Conservation (phyloP, 1,284 basidiomycete species). For the Anthracocystis panici-leucophaei region DNA sequence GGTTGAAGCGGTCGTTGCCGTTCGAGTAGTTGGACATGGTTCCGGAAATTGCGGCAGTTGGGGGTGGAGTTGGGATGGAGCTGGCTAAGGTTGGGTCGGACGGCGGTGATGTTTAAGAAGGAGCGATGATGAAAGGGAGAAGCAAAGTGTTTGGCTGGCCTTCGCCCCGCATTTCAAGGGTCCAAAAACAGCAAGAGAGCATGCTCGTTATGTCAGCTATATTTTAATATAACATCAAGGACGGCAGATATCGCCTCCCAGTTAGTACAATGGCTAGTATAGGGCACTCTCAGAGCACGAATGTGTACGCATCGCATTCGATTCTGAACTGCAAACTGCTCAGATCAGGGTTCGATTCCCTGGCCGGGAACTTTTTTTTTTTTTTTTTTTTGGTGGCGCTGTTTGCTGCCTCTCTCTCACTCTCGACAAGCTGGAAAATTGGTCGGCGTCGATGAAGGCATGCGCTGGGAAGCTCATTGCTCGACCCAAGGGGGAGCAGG, state of each 20-base stretch:
- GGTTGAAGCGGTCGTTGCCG: slow-evolving; percentile 49
- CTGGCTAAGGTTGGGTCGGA: not conserved
- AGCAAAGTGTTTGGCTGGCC: not conserved
- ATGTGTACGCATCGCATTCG: not conserved
- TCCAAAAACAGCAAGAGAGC: no score
- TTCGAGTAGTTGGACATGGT: slow-evolving; percentile 40
- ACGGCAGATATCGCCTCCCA: slow-evolving; percentile 4
- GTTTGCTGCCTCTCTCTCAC: not conserved
- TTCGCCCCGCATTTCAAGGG: not conserved
- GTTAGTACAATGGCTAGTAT: slow-evolving; percentile 52
- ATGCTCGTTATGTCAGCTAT: no score
- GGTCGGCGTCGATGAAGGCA: no score
- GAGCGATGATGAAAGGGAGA: not conserved
- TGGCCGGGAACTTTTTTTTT: slow-evolving; percentile 44
- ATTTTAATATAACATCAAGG: not conserved
- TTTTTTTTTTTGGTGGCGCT: slow-evolving; percentile 1
- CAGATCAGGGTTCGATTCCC: slow-evolving; percentile 57
- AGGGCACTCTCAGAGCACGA: slow-evolving; percentile 34
- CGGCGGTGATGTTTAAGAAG: no score
- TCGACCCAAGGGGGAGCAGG: no score
- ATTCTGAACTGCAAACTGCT: slow-evolving; percentile 15
- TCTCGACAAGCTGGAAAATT: no score
- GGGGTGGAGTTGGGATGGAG: no score
- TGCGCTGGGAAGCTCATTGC: no score
- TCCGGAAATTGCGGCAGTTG: no score